Base-by-base conservation (phyloP, 495 filamentous ascomycete genomes). In the Niebla homalea region DNA sequence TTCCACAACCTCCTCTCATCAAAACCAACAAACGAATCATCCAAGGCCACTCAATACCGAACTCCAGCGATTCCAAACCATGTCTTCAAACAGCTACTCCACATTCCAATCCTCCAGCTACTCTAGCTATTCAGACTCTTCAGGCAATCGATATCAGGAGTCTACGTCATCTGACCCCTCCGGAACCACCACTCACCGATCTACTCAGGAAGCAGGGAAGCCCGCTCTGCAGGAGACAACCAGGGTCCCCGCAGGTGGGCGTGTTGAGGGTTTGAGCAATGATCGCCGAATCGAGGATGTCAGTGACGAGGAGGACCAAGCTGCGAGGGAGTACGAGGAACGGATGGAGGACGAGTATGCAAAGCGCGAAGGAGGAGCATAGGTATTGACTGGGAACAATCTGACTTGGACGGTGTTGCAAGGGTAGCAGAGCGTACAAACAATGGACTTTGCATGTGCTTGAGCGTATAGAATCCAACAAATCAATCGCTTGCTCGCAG, bases 261-360 rank as follows among this genome's bases (percentile, higher is more conserved):
- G 39, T 25, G 55, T 50, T 12, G 48, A 21, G 19, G 43, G 50
- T 38, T 32, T 41, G 4, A 21, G 40, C 0, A 51, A 49, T 22
- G 32, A 35, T 29, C 23, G 45, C 20, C 44, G 20, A 25, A 51
- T 48, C 41, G 55, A 60, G 23, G 58, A 56, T 39, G 43, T 50
- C 35, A 51, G 42, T 14, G 51, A 60, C 47, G 6, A 35, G n/a
- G 21, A 26, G 25, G 45, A 35, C 7, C 29, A 32, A 36, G 53
- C 56, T 26, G 53, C 58, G 47, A 36, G 32, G 36, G 12, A 50
- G 20, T 56, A 58, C 29, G 54, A 57, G 23, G 54, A 59, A 47
- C 52, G 43, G 14, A 66, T 67, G 23, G 63, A 67, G 55, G 64
- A 67, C 14, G 64, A 67, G 44, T 67, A 67, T 55, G 64, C 64